Conservation (phyloP, 2,329 filamentous ascomycete genomes). For the Fusarium virguliforme region DNA sequence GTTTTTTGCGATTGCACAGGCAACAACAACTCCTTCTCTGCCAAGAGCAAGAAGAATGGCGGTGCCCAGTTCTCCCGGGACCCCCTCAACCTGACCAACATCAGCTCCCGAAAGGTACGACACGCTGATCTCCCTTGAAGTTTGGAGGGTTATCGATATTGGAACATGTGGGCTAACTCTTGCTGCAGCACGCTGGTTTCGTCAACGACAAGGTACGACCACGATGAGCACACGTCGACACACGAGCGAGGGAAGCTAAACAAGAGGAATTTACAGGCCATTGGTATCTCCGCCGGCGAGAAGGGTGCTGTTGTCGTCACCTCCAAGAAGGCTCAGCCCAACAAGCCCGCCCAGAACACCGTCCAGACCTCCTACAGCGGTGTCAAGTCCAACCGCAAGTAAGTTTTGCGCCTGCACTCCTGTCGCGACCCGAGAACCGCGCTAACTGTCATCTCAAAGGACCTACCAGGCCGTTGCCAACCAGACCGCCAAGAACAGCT, state of each 20-base stretch:
- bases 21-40: slow-evolving; percentile 89
- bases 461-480: slow-evolving; percentile 91
- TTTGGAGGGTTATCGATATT: slow-evolving; percentile 7
- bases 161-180: slow-evolving; percentile 55
- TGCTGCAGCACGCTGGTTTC: slow-evolving; percentile 85
- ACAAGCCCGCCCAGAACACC: slow-evolving; percentile 80
- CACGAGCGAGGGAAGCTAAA: slow-evolving; percentile 44
- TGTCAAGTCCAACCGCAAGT: slow-evolving; percentile 83
- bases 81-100: slow-evolving; percentile 93
- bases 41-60: slow-evolving; percentile 87
- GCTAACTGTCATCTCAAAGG: slow-evolving; percentile 65
- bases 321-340: slow-evolving; percentile 85
- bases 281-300: slow-evolving; percentile 82
- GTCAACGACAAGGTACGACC: slow-evolving; percentile 88
- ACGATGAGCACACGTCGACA: slow-evolving; percentile 35
- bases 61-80: slow-evolving; percentile 94
- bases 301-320: slow-evolving; percentile 86
- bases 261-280: slow-evolving; percentile 71
- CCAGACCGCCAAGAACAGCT: slow-evolving; percentile 85
- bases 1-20: slow-evolving; percentile 67
- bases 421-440: background rate
- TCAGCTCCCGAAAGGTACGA: slow-evolving; percentile 89
- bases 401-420: slow-evolving; percentile 43
- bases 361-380: slow-evolving; percentile 79
- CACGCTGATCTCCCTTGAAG: slow-evolving; percentile 7